Evolutionary conservation across 805 yeast genomes (phyloP).

Genomic region (Torulaspora indica): DNA sequence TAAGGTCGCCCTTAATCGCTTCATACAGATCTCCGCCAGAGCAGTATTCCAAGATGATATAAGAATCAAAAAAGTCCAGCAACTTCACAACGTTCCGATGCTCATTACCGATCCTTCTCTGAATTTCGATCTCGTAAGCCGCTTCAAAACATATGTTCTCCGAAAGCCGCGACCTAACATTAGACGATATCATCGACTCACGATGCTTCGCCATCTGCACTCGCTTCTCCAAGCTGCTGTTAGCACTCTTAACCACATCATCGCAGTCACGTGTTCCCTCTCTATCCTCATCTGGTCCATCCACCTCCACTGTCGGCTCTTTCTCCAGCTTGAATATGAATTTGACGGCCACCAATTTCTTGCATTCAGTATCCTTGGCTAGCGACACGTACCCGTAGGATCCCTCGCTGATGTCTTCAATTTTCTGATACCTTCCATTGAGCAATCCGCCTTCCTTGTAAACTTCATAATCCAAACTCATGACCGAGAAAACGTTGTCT

Average conservation of each 20-base stretch:
- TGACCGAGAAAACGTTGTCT: conserved; percentile 6
- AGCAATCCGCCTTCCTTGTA: conserved; percentile 49
- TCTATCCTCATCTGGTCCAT: conserved; percentile 14
- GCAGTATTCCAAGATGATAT: conserved; percentile 74
- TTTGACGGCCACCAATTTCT: conserved; percentile 73
- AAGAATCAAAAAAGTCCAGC: conserved; percentile 61
- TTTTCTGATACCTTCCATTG: conserved; percentile 58
- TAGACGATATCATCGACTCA: conserved; percentile 37
- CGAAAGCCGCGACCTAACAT: conserved; percentile 33
- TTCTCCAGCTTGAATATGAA: conserved; percentile 62
- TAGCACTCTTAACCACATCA: conserved; percentile 12
- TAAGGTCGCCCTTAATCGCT: conserved; percentile 57
- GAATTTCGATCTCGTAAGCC: conserved; percentile 61
- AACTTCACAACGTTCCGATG: conserved; percentile 58
- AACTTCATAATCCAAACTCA: conserved; percentile 37
- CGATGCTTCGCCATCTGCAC: conserved; percentile 22
- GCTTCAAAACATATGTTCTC: conserved; percentile 54
- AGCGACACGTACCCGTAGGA: conserved; percentile 89
- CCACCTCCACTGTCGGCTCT: conserved; percentile 33
- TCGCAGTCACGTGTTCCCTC: conserved; percentile 15
- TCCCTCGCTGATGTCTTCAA: conserved; percentile 81
- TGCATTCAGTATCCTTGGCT: conserved; percentile 60
- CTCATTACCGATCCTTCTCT: conserved; percentile 52
- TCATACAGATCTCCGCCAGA: conserved; percentile 84
- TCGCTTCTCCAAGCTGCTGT: conserved; percentile 24